Percentiles rank a stretch among this genome's conserved stretches.
phyloP scores from a whole-genome alignment of 441 rosid species.

The Sinapis alba region DNA sequence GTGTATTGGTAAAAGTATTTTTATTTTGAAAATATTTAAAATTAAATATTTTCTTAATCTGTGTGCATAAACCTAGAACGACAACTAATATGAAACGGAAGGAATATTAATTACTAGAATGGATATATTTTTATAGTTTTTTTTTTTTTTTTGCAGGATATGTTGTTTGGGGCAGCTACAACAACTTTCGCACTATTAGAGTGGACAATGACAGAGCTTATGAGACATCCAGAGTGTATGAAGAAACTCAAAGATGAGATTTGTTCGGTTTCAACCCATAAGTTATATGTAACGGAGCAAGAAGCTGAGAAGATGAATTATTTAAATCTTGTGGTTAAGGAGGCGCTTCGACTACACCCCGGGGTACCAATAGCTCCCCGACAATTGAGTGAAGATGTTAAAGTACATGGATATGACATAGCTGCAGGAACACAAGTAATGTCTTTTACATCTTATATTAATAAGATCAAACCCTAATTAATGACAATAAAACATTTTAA shows the following conservation, averaged over 20 bases:
- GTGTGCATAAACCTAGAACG: no score
- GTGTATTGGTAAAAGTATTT: no score
- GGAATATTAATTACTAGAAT: background rate
- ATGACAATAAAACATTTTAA: background rate
- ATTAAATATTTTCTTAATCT: no score
- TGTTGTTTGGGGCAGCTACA: background rate
- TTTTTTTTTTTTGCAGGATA: background rate
- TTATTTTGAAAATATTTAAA: no score
- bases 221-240: constrained; percentile 21
- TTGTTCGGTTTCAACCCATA: background rate
- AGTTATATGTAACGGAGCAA: background rate
- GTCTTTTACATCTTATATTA: background rate
- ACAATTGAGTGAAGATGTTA: background rate
- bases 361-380: background rate
- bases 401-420: constrained; percentile 10
- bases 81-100: no score
- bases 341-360: constrained; percentile 20
- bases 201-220: constrained; percentile 6
- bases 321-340: constrained; percentile 13
- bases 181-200: background rate
- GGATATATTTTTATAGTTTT: background rate
- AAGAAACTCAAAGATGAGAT: constrained; percentile 19
- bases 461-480: background rate
- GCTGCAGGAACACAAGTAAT: constrained; percentile 2
- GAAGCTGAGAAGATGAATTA: background rate